Base-by-base conservation (phyloP, 768 basidiomycete genomes). In the Hericium rajendrae region DNA sequence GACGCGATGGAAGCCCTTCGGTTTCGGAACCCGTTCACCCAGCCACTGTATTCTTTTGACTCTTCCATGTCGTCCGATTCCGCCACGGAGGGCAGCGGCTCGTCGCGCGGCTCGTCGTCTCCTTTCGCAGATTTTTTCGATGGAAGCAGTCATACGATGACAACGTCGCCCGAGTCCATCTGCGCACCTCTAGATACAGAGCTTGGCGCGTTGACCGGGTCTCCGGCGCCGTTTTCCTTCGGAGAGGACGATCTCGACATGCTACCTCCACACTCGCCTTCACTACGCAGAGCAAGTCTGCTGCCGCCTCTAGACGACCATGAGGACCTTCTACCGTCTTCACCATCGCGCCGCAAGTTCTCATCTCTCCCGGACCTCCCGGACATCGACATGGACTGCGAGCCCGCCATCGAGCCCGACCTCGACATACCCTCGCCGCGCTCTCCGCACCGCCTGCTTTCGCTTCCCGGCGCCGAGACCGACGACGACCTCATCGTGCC, bases 381-480 rank as follows among this genome's bases (percentile, higher is more conserved):
- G 38, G 60, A 62, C n/a, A 8, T 32, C 9, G 62, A 61, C 49
- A 22, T n/a, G 40, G 41, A 54, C 28, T 11, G 16, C 24, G 43
- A 16, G 43, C 32, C 32, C 32, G 1, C 32, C 32, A 32, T 51
- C 49, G 28, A 26, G 18, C 18, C 38, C 52, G 13, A 26, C 15
- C 20, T 53, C 52, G 55, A 46, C n/a, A 24, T 55, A 49, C 50
- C 55, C 12, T 49, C 51, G n/a, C 38, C 55, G 13, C 48, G 51
- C 11, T 10, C 51, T 24, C 59, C 59, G 28, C 59, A 28, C 28
- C 59, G 62, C 4, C 58, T 76, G 13, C 54, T 75, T 24, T 72
- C 74, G 1, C 69, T 76, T 11, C 76, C 75, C 1, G 75, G 75
- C 5, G 76, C 68, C 22, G 75, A 75, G n/a, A 70, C 68, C 6